These are phyloP conservation scores for Bruguiera sexangula DNA, from an alignment of 345 rosid genomes.

Conservation along the genomic window DNA sequence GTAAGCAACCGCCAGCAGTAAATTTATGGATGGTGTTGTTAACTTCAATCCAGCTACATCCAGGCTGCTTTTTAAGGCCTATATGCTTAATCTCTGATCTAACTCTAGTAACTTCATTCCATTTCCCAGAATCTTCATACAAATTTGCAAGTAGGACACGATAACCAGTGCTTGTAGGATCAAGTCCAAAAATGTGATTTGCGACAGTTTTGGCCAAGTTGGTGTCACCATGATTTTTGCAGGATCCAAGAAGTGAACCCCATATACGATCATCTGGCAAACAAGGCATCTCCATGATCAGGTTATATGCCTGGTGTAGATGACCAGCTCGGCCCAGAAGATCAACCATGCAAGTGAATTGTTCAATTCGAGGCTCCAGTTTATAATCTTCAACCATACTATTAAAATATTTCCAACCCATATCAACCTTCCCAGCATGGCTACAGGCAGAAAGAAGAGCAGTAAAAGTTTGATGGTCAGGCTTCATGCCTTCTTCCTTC, in stretches of 20 bases:
- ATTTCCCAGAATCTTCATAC: slow-evolving; percentile 36
- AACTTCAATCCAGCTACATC: slow-evolving; percentile 56
- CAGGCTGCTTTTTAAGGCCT: slow-evolving; percentile 43
- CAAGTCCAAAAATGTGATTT: slow-evolving; percentile 33
- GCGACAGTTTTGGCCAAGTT: slow-evolving; percentile 39
- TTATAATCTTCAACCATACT: slow-evolving; percentile 36
- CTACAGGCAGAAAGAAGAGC: slow-evolving; percentile 49
- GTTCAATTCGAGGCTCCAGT: slow-evolving; percentile 45
- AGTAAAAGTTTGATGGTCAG: slow-evolving; percentile 38
- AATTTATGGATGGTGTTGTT: slow-evolving; percentile 27
- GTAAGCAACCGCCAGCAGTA: slow-evolving; percentile 33
- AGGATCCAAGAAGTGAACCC: slow-evolving; percentile 53
- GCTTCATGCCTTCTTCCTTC: slow-evolving; percentile 34
- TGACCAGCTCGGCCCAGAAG: slow-evolving; percentile 46
- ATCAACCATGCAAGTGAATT: slow-evolving; percentile 52
- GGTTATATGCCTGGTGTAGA: slow-evolving; percentile 38
- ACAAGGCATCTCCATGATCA: slow-evolving; percentile 41
- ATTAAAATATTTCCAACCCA: slow-evolving; percentile 39
- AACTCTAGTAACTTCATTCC: slow-evolving; percentile 18
- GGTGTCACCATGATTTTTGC: slow-evolving; percentile 38
- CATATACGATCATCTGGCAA: slow-evolving; percentile 41
- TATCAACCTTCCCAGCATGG: slow-evolving; percentile 37
- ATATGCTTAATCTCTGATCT: slow-evolving; percentile 32
- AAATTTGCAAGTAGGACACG: slow-evolving; percentile 42
- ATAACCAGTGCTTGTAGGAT: slow-evolving; percentile 33